Evolutionary conservation across 306 rosid genomes (phyloP).

Genomic region (Castanea sativa): DNA sequence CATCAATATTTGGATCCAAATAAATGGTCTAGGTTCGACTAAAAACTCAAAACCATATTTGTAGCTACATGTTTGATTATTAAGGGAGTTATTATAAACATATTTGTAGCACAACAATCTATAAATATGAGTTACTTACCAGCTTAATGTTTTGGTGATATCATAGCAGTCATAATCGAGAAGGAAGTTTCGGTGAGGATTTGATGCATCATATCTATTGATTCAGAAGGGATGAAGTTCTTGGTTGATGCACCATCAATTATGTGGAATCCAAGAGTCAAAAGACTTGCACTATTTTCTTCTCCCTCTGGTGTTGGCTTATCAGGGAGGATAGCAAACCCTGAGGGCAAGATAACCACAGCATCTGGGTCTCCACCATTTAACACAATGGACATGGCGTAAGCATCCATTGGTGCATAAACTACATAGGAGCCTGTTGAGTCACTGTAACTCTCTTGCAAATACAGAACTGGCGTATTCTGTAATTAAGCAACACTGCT

Average conservation of each 20-base stretch:
- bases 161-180: constrained; percentile 26
- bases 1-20: too few relatives aligned
- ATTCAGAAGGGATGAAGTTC: constrained; percentile 16
- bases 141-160: background rate
- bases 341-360: constrained; percentile 45
- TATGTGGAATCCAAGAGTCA: constrained; percentile 40
- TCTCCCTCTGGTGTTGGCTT: background rate
- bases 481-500: background rate
- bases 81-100: too few relatives aligned
- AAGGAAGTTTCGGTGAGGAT: constrained; percentile 26
- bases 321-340: constrained; percentile 56
- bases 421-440: constrained; percentile 40
- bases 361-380: constrained; percentile 40
- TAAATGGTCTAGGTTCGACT: background rate
- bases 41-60: background rate
- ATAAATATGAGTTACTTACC: background rate
- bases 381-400: constrained; percentile 21
- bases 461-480: constrained; percentile 32
- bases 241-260: constrained; percentile 8
- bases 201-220: constrained; percentile 17
- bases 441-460: constrained; percentile 58
- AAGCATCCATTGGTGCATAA: constrained; percentile 46
- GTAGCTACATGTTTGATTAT: background rate
- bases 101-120: too few relatives aligned
- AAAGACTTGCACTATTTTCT: constrained; percentile 33